Conservation (phyloP, 257 asterid species). For the Gentiana dahurica region DNA sequence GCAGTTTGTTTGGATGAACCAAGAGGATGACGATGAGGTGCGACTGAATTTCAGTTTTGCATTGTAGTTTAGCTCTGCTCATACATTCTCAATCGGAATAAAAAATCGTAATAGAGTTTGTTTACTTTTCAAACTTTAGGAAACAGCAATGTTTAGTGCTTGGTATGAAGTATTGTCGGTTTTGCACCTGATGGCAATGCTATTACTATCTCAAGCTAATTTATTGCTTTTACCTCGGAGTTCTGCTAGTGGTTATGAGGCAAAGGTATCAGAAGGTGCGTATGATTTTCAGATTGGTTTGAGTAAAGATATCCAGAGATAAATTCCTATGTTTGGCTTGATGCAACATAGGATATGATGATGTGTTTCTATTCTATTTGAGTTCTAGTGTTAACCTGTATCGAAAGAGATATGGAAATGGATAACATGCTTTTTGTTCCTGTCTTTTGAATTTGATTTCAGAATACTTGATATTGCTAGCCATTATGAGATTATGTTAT, state of each 20-base stretch:
- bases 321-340: no score
- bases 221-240: slow-evolving; percentile 85
- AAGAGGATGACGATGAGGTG: slow-evolving; percentile 98
- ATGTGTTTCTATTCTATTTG: no score
- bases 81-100: slow-evolving; percentile 9
- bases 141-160: slow-evolving; percentile 74
- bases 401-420: no score
- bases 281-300: background rate
- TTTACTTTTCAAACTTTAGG: slow-evolving; percentile 28
- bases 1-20: slow-evolving; percentile 89
- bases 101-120: slow-evolving; percentile 10
- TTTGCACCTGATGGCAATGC: slow-evolving; percentile 95
- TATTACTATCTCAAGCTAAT: slow-evolving; percentile 84
- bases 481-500: no score
- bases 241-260: slow-evolving; percentile 70
- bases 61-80: slow-evolving; percentile 1
- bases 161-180: slow-evolving; percentile 93
- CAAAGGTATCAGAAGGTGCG: slow-evolving; percentile 96
- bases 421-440: no score
- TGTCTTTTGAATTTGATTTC: no score
- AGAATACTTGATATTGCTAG: no score
- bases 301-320: no score
- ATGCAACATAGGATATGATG: no score
- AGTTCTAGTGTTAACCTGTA: no score
- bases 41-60: slow-evolving; percentile 5